Base-by-base conservation (phyloP, 1,284 basidiomycete genomes). In the Athelia sp. region DNA sequence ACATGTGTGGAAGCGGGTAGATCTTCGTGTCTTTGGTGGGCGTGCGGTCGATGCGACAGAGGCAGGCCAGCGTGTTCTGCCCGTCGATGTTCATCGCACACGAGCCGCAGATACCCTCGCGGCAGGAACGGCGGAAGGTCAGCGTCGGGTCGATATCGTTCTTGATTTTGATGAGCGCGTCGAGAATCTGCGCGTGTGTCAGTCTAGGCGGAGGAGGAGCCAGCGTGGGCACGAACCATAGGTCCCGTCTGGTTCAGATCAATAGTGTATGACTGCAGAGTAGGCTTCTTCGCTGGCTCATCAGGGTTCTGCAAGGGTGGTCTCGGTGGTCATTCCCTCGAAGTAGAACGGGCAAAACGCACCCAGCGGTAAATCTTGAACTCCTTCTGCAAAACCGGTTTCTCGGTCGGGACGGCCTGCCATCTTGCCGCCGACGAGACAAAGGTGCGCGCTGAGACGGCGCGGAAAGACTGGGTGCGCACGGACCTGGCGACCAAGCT, bases 41-140 rank as follows among this genome's bases (percentile, higher is more conserved):
- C 57, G 82, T 79, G 61, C 93, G 79, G 70, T 96, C 90, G 62
- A 98, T 98, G 51, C 95, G 81, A 78, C 95, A 98, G 47, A 99
- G 78, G 72, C 97, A 99, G 19, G 96, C 96, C 51, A 99, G 85
- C 2, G 96, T 99, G 79, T 98, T 98, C 70, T 92, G 84, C 54
- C 96, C 96, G 69, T 98, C 88, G 65, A 98, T 93, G 79, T 98
- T 98, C 96, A 99, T 98, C 53, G 96, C 95, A 67, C 96, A 99
- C 15, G 91, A 95, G 43, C 96, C 97, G 64, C 97, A 98, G 62
- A 98, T 99, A 54, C 96, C 96, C 76, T 98, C 96, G 58, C 96
- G 77, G 79, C 96, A 99, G 26, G 93, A 97, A 50, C 95, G 84
- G 51, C 95, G 87, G 80, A 98, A 98, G 15, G 95, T 98, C 43